Conservation (phyloP, 768 basidiomycete species). For the Cyathus striatus region DNA sequence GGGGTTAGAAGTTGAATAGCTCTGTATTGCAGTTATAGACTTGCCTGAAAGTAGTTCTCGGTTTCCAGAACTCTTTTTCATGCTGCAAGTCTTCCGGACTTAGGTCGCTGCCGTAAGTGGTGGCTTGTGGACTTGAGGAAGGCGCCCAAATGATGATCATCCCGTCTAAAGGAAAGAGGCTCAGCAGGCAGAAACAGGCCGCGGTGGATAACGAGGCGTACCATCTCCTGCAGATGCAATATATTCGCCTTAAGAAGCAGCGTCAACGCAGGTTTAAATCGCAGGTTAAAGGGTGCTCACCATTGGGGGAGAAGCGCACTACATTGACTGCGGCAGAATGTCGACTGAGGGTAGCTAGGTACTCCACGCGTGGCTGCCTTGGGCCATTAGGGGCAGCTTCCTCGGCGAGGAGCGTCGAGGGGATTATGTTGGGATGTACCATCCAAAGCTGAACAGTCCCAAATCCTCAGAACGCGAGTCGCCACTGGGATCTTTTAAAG, state of each 20-base stretch:
- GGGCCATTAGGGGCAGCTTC: conserved; percentile 20
- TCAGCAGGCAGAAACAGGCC: too few relatives aligned
- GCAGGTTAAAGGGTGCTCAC: conserved; percentile 28
- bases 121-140: conserved; percentile 63
- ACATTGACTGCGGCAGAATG: conserved; percentile 97
- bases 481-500: not conserved
- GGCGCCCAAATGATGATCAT: conserved; percentile 97
- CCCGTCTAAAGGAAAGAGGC: conserved; percentile 69
- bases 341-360: conserved; percentile 87
- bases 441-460: conserved; percentile 72
- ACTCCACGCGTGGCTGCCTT: conserved; percentile 82
- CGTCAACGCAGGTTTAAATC: not conserved
- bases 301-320: conserved; percentile 92
- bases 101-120: conserved; percentile 80
- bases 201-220: conserved; percentile 26
- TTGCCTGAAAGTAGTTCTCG: conserved; percentile 78
- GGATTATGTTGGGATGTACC: conserved; percentile 87
- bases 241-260: conserved; percentile 59
- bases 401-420: conserved; percentile 45
- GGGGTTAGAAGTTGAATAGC: not conserved
- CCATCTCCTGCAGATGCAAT: conserved; percentile 98
- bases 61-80: conserved; percentile 96
- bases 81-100: conserved; percentile 73
- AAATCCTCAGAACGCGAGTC: not conserved
- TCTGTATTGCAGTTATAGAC: conserved; percentile 13